phyloP scores from a whole-genome alignment of 2,329 filamentous ascomycete species.

The Stachybotrys chlorohalonatus region DNA sequence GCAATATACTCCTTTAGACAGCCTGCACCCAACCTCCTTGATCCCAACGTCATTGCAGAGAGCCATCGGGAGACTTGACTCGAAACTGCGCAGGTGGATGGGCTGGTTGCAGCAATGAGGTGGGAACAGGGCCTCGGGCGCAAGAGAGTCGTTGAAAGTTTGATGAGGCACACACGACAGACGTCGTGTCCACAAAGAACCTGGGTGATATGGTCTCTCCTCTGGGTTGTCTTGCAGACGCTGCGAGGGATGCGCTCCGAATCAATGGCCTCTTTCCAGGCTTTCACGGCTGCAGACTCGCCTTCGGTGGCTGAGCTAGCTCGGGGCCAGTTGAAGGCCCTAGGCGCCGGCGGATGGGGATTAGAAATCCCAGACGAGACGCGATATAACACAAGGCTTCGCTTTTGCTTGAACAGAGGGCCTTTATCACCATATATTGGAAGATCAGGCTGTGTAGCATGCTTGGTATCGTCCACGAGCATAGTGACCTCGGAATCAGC shows the following conservation, averaged over 20 bases:
- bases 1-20: background rate
- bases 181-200: background rate
- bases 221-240: background rate
- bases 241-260: background rate
- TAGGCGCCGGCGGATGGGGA: too few species aligned
- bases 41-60: background rate
- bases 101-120: background rate
- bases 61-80: background rate
- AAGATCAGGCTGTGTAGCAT: too few species aligned
- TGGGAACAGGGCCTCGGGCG: background rate
- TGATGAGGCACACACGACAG: background rate
- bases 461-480: too few species aligned
- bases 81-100: background rate
- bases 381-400: too few species aligned
- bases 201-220: background rate
- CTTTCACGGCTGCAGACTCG: background rate
- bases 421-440: too few species aligned
- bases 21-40: background rate
- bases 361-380: too few species aligned
- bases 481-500: too few species aligned
- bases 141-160: background rate
- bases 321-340: background rate
- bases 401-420: too few species aligned
- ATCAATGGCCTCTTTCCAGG: background rate
- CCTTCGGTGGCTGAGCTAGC: too few species aligned